Evolutionary conservation across 2,329 filamentous ascomycete genomes (phyloP).

Genomic region (Fusarium praegraminearum): DNA sequence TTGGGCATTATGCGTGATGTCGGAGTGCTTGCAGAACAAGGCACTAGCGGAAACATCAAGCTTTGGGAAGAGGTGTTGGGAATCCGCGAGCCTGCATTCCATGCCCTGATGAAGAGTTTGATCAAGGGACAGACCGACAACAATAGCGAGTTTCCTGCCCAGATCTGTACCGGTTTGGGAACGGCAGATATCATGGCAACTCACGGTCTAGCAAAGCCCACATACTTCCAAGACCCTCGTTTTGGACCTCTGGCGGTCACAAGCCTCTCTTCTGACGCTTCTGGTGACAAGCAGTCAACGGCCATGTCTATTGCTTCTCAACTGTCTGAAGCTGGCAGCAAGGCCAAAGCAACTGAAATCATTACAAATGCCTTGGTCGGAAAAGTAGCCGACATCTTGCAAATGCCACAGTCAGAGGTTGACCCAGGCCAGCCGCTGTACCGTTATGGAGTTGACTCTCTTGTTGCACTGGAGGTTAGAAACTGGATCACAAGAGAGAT

Average conservation of each 20-base stretch:
- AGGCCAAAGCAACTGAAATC: neutral
- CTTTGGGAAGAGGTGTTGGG: neutral
- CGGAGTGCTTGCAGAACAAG: neutral
- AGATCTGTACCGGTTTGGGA: neutral
- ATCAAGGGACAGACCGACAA: neutral
- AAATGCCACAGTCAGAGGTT: neutral
- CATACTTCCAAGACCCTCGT: neutral
- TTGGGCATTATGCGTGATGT: neutral
- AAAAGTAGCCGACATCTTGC: neutral
- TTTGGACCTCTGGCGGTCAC: neutral
- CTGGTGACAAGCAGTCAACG: neutral
- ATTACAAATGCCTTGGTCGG: neutral
- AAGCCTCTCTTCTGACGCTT: neutral
- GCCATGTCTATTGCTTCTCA: neutral
- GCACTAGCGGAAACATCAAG: neutral
- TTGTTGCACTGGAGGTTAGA: conserved; percentile 2
- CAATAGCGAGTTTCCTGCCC: neutral
- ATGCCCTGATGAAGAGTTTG: neutral
- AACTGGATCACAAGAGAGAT: conserved; percentile 5
- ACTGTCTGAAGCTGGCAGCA: neutral
- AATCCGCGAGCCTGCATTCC: neutral
- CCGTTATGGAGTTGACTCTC: conserved; percentile 2
- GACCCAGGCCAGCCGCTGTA: neutral
- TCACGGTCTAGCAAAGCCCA: neutral
- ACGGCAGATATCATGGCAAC: neutral